phyloP scores from a whole-genome alignment of 257 asterid species.

The Lantana camara region DNA sequence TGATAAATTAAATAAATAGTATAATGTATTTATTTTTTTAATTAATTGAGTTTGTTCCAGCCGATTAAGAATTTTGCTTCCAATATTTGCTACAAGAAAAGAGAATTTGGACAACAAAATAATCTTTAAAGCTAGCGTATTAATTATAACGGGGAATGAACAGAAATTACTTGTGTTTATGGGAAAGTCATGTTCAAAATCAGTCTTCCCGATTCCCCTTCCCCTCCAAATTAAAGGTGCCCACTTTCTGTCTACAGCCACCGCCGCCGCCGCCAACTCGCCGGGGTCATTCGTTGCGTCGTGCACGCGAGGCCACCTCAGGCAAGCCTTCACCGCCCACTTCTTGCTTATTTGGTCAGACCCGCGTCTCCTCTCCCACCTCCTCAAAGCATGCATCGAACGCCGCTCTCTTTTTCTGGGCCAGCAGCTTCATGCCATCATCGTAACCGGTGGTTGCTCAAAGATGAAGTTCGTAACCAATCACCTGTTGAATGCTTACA shows the following conservation, averaged over 20 bases:
- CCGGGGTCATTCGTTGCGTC: constrained; percentile 40
- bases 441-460: constrained; percentile 54
- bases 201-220: constrained; percentile 26
- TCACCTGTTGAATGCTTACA: constrained; percentile 61
- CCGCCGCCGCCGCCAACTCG: constrained; percentile 22
- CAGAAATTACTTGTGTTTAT: neutral
- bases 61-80: too few relatives aligned
- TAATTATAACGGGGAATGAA: neutral
- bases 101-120: too few relatives aligned
- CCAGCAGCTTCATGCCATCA: constrained; percentile 72
- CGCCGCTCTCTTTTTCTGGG: constrained; percentile 44
- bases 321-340: constrained; percentile 54
- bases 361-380: constrained; percentile 62
- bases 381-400: constrained; percentile 65
- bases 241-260: constrained; percentile 30
- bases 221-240: constrained; percentile 32
- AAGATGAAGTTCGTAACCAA: constrained; percentile 60
- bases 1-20: too few relatives aligned
- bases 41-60: too few relatives aligned
- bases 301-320: constrained; percentile 54
- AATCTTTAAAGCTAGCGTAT: too few relatives aligned
- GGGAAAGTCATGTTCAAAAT: constrained; percentile 40
- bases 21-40: too few relatives aligned
- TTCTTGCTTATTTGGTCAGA: constrained; percentile 46
- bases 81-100: too few relatives aligned